These are phyloP conservation scores for Botrytis fabae DNA, from an alignment of 2,329 filamentous ascomycete genomes.

Conservation along the genomic window DNA sequence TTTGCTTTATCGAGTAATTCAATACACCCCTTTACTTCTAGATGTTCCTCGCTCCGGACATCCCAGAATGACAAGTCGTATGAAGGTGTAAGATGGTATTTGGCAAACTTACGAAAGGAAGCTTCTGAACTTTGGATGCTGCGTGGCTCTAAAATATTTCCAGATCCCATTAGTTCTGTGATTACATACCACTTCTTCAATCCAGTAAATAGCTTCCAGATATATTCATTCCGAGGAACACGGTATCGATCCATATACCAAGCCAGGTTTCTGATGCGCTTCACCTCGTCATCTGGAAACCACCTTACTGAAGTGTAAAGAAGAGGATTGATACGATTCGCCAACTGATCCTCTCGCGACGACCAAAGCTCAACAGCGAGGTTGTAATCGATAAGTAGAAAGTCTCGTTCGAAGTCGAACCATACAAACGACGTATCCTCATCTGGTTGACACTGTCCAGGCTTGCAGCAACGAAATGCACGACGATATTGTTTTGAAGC, in stretches of 20 bases:
- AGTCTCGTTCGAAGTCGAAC: neutral
- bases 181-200: neutral
- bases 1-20: too few species aligned
- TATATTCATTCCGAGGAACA: fast-evolving
- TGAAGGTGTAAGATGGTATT: neutral
- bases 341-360: neutral
- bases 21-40: fast-evolving
- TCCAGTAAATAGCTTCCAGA: neutral
- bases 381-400: neutral
- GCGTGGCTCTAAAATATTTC: neutral
- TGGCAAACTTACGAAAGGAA: neutral
- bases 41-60: fast-evolving
- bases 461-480: neutral
- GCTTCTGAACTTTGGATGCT: fast-evolving
- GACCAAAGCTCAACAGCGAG: neutral
- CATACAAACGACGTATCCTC: neutral
- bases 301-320: neutral
- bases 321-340: neutral
- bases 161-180: neutral
- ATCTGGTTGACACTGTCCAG: neutral
- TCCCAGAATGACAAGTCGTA: neutral
- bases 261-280: neutral
- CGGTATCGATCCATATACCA: neutral
- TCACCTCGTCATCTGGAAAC: neutral
- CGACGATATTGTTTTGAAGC: neutral